phyloP scores from a whole-genome alignment of 345 rosid genomes.

The Lepidium africanum region DNA sequence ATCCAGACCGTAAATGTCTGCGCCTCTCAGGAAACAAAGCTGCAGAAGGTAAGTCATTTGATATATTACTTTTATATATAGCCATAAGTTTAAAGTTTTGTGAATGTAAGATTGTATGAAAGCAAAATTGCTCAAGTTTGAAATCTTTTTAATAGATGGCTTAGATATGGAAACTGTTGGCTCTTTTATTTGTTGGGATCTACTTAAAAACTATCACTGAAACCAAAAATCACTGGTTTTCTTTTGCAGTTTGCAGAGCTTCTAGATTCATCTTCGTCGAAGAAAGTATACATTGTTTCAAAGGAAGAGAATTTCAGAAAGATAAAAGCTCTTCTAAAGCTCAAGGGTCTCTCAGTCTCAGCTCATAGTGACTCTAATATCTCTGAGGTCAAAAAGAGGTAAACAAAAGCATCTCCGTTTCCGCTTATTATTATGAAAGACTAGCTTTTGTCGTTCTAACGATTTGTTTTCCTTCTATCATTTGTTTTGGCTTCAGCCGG shows the following conservation, averaged over 20 bases:
- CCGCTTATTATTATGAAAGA: not conserved
- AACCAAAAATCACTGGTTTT: not conserved
- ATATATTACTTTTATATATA: not conserved
- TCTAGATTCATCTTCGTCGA: slow-evolving; percentile 25
- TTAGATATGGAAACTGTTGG: not conserved
- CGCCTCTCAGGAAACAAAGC: slow-evolving; percentile 33
- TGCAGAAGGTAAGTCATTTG: slow-evolving; percentile 37
- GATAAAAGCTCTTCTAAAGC: slow-evolving; percentile 33
- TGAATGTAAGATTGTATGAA: not conserved
- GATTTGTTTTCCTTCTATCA: not conserved
- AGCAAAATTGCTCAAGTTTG: not conserved
- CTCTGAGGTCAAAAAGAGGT: slow-evolving; percentile 36
- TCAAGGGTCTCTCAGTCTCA: slow-evolving; percentile 34
- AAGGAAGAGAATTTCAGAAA: slow-evolving; percentile 29
- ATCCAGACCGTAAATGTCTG: slow-evolving; percentile 41
- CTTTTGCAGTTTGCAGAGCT: slow-evolving; percentile 28
- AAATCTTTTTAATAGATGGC: not conserved
- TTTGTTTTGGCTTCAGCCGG: not conserved
- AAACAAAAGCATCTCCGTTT: slow-evolving; percentile 2
- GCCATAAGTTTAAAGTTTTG: not conserved
- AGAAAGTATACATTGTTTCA: slow-evolving; percentile 33
- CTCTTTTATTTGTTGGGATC: not conserved
- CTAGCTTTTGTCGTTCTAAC: not conserved
- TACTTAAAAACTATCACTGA: not conserved
- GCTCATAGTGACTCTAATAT: slow-evolving; percentile 3